These are phyloP conservation scores for Henckelia pumila DNA, from an alignment of 257 asterid species.

Conservation along the genomic window DNA sequence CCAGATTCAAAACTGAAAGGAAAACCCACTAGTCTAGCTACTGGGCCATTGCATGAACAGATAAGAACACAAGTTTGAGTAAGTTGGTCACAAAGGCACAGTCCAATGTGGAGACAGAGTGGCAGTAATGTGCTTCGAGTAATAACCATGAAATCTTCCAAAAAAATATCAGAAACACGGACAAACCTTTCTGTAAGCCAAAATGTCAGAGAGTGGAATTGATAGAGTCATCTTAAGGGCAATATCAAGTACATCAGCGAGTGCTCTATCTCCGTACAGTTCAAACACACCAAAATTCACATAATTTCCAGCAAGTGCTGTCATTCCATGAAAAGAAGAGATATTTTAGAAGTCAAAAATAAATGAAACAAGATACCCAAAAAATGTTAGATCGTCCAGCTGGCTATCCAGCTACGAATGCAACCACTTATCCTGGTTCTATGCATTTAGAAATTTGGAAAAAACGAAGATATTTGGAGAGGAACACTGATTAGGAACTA, in stretches of 20 bases:
- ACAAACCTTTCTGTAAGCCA: conserved; percentile 94
- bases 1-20: no score
- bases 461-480: no score
- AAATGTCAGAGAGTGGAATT: conserved; percentile 77
- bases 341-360: conserved; percentile 19
- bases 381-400: conserved; percentile 1
- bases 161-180: conserved; percentile 13
- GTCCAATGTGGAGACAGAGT: no score
- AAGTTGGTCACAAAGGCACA: conserved; percentile 10
- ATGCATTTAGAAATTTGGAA: conserved; percentile 9
- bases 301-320: conserved; percentile 95
- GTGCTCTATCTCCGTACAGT: conserved; percentile 98
- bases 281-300: conserved; percentile 98
- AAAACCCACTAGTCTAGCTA: no score
- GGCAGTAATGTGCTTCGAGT: no score
- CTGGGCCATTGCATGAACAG: no score
- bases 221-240: conserved; percentile 86
- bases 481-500: background rate
- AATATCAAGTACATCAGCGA: conserved; percentile 91
- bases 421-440: background rate
- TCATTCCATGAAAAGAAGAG: conserved; percentile 25
- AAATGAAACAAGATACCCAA: conserved; percentile 6
- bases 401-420: conserved; percentile 12
- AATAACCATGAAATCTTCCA: conserved; percentile 9
- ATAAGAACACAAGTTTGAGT: conserved; percentile 4